phyloP scores from a whole-genome alignment of 257 asterid species.

The Capsicum baccatum region DNA sequence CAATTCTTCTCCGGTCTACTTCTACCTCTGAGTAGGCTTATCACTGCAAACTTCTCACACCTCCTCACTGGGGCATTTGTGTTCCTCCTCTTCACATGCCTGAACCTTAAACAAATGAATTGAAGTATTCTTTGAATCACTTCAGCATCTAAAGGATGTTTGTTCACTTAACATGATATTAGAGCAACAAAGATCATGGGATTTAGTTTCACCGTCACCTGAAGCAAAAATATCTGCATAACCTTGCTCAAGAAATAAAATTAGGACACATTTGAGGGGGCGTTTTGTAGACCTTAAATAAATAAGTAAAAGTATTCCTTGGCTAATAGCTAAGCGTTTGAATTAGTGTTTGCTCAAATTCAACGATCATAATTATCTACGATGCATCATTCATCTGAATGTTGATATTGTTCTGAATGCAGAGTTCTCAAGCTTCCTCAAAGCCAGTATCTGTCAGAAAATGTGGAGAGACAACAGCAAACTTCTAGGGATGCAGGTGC shows the following conservation, averaged over 20 bases:
- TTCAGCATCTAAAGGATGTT: not conserved
- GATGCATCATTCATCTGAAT: conserved; percentile 24
- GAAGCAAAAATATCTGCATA: not conserved
- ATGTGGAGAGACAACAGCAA: conserved; percentile 50
- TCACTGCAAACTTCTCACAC: too few species aligned
- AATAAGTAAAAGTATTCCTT: not conserved
- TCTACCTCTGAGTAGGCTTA: too few species aligned
- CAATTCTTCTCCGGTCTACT: too few species aligned
- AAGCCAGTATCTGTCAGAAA: conserved; percentile 57
- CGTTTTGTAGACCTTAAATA: not conserved
- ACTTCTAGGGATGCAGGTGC: conserved; percentile 45
- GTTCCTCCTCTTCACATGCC: too few species aligned
- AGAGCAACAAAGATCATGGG: not conserved
- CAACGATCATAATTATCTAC: not conserved
- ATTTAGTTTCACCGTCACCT: not conserved
- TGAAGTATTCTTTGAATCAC: not conserved
- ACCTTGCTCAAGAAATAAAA: not conserved
- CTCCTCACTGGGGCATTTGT: too few species aligned
- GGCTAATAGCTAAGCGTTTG: not conserved
- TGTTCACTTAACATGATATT: not conserved
- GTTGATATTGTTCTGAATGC: conserved; percentile 34
- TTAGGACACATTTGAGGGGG: not conserved
- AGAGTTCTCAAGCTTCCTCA: conserved; percentile 82
- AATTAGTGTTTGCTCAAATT: conserved; percentile 13
- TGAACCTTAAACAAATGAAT: not conserved